Conservation (phyloP, 2,329 filamentous ascomycete species). For the Sphaceloma murrayae region DNA sequence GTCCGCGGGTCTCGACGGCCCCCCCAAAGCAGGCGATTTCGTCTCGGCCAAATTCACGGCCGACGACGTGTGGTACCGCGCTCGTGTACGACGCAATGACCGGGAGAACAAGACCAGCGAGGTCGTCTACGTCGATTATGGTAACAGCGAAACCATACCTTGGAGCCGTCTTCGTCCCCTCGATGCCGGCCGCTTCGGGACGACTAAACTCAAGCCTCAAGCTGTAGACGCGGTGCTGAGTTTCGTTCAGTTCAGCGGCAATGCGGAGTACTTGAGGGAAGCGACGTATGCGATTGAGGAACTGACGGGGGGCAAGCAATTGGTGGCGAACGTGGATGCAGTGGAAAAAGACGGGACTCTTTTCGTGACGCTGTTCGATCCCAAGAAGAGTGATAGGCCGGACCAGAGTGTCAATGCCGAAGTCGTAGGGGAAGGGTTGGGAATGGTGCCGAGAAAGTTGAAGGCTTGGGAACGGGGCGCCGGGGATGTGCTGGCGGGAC, state of each 20-base stretch:
- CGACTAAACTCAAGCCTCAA: slow-evolving; percentile 75
- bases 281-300: slow-evolving; percentile 66
- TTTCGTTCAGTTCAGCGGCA: slow-evolving; percentile 77
- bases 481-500: slow-evolving; percentile 57
- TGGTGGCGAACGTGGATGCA: slow-evolving; percentile 87
- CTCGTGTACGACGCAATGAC: slow-evolving; percentile 82
- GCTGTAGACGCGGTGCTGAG: slow-evolving; percentile 79
- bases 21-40: slow-evolving; percentile 83
- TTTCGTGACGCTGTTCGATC: slow-evolving; percentile 82
- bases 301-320: slow-evolving; percentile 57
- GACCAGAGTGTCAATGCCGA: slow-evolving; percentile 85
- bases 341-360: slow-evolving; percentile 73
- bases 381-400: slow-evolving; percentile 49
- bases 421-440: slow-evolving; percentile 70
- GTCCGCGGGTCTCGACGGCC: slow-evolving; percentile 63
- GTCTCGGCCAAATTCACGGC: slow-evolving; percentile 85
- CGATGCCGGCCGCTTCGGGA: slow-evolving; percentile 65
- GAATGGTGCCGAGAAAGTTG: slow-evolving; percentile 85
- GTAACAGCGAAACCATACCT: slow-evolving; percentile 80
- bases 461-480: slow-evolving; percentile 82
- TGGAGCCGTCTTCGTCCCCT: slow-evolving; percentile 81
- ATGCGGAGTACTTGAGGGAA: slow-evolving; percentile 73
- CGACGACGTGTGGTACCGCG: slow-evolving; percentile 91
- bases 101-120: slow-evolving; percentile 80
- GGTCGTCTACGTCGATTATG: slow-evolving; percentile 91